Evolutionary conservation across 352 stramenopile genomes (phyloP).

Genomic region (Pythium biforme): DNA sequence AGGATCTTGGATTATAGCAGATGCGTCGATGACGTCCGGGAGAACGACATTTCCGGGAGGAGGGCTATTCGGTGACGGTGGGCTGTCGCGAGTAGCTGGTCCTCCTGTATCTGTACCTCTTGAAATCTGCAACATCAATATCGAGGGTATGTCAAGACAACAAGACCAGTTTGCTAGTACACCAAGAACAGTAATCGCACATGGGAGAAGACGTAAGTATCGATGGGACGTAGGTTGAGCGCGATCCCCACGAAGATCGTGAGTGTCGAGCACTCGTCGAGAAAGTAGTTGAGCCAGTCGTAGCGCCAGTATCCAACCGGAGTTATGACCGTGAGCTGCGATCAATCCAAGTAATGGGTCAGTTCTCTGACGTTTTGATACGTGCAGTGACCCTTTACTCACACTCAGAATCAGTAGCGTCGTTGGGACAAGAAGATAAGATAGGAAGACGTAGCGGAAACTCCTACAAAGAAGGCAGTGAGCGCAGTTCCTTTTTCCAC

Average conservation of each 20-base stretch:
- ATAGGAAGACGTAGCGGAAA: slow-evolving; percentile 57
- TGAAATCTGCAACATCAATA: slow-evolving; percentile 23
- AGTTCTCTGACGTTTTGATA: not conserved
- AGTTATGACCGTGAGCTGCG: slow-evolving; percentile 54
- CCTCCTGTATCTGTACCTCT: slow-evolving; percentile 25
- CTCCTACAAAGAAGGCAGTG: slow-evolving; percentile 12
- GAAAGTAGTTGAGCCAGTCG: slow-evolving; percentile 55
- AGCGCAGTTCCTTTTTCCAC: not conserved
- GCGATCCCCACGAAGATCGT: slow-evolving; percentile 43
- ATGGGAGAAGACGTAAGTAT: slow-evolving; percentile 46
- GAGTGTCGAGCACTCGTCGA: slow-evolving; percentile 44
- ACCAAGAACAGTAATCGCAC: not conserved
- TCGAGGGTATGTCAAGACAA: not conserved
- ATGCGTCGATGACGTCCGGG: slow-evolving; percentile 4
- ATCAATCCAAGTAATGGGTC: not conserved
- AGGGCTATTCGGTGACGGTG: slow-evolving; percentile 1
- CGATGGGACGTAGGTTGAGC: slow-evolving; percentile 45
- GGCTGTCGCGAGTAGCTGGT: not conserved
- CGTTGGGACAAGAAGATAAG: slow-evolving; percentile 58
- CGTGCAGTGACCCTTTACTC: not conserved
- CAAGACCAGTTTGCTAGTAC: not conserved
- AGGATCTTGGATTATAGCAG: slow-evolving; percentile 4
- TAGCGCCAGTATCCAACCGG: slow-evolving; percentile 56
- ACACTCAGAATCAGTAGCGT: slow-evolving; percentile 57
- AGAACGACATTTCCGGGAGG: slow-evolving; percentile 11